Evolutionary conservation across 2,329 filamentous ascomycete species (phyloP).

Genomic region (Neoarthrinium moseri): DNA sequence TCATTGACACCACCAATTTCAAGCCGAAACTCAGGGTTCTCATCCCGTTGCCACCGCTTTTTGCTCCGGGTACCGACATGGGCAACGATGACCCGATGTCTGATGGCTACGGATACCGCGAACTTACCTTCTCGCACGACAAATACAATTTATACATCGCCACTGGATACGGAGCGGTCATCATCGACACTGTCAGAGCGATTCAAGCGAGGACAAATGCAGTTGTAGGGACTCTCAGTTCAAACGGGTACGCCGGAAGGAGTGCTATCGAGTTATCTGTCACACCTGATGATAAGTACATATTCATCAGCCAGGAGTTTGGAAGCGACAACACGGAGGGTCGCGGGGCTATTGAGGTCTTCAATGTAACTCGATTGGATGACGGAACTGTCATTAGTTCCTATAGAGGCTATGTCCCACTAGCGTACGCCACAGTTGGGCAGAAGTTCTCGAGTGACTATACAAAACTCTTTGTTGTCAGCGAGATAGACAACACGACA

Average conservation of each 20-base stretch:
- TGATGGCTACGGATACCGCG: constrained; percentile 7
- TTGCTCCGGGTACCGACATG: not conserved
- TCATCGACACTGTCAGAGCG: not conserved
- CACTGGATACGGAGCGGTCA: constrained; percentile 1
- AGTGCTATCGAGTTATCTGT: constrained; percentile 4
- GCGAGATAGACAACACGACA: constrained; percentile 1
- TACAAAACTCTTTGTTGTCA: constrained; percentile 5
- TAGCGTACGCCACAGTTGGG: not conserved
- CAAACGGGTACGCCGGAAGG: not conserved
- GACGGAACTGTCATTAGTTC: not conserved
- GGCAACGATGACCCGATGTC: not conserved
- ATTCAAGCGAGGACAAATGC: not conserved
- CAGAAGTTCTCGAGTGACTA: constrained; percentile 6
- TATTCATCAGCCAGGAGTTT: constrained; percentile 9
- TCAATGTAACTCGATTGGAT: not conserved
- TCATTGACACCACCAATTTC: not conserved
- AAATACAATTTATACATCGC: constrained; percentile 1
- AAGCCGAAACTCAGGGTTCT: not conserved
- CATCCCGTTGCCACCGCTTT: not conserved
- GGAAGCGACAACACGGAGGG: constrained; percentile 3
- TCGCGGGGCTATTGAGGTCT: constrained; percentile 5
- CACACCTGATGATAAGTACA: constrained; percentile 3
- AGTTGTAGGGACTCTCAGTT: not conserved
- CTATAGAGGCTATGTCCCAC: constrained; percentile 2
- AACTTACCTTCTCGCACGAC: constrained; percentile 1